Base-by-base conservation (phyloP, 805 yeast genomes). In the Kregervanrija fluxuum region DNA sequence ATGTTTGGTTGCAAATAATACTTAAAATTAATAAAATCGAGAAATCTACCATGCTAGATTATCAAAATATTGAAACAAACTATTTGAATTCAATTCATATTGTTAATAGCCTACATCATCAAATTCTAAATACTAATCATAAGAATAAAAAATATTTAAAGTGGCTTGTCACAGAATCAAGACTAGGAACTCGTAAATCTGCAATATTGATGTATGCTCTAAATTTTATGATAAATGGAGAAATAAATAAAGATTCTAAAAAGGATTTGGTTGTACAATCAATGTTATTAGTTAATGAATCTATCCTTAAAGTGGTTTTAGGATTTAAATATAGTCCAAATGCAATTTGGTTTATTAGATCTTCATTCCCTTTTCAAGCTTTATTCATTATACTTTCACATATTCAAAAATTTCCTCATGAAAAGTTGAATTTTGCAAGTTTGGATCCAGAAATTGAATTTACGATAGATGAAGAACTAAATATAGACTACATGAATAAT, bases 341-440 rank as follows among this genome's bases (percentile, higher is more conserved):
- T 11, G 38, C 49, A 2, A 30, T 55, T 31, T 55, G 59, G 59
- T 48, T 49, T 38, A 48, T 51, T 22, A 40, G 59, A 14, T 53
- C 45, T 36, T 45, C 57, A 12, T 51, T 54, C 14, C 59, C 59
- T 6, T 54, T 55, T 36, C 58, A 55, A 17, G 57, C 59, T 8
- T 46, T 55, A 51, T 53, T 44, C 12, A 48, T 55, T n/a, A 49
- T 54, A 1, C 37, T 55, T 11, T 46, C 50, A 11, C 59, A 55
- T 39, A 28, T 54, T 5, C 47, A 46, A 14, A 45, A 43, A 30
- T 45, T 37, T 16, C 57, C 59, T 2, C 15, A 39, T 8, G 15
- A 33, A 8, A 13, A 8, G 1, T 17, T 54, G 3, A 54, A 51
- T 36, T 49, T 54, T 32, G 37, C 47, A 4, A 41, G 34, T 15